phyloP scores from a whole-genome alignment of 164 flowering plant species.

The Buxus sempervirens region DNA sequence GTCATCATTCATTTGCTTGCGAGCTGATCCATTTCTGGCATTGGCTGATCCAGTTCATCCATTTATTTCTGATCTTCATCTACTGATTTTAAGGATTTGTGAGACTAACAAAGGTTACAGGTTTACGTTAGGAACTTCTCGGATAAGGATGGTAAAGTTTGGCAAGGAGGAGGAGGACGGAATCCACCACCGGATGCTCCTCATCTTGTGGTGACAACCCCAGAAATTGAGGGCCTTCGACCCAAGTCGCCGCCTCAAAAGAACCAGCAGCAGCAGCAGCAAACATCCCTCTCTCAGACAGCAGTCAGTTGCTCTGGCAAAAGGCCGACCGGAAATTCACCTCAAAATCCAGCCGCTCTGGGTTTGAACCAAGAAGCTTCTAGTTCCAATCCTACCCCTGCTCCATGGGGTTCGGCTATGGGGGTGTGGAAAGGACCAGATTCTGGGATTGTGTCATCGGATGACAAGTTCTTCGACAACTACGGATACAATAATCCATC shows the following conservation, averaged over 20 bases:
- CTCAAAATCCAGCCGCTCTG: constrained; percentile 40
- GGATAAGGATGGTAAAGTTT: constrained; percentile 93
- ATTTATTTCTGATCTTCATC: neutral
- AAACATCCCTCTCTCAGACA: constrained; percentile 54
- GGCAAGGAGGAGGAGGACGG: constrained; percentile 97
- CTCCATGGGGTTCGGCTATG: constrained; percentile 61
- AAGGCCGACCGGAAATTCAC: constrained; percentile 64
- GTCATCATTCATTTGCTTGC: neutral
- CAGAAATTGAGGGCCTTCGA: constrained; percentile 85
- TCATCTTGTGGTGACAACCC: constrained; percentile 88
- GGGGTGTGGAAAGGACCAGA: constrained; percentile 53
- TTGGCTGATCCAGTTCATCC: neutral
- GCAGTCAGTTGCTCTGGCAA: constrained; percentile 47
- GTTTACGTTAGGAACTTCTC: constrained; percentile 67
- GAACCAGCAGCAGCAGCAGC: constrained; percentile 67
- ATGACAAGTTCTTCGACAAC: constrained; percentile 54
- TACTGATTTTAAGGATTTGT: neutral
- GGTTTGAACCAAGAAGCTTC: constrained; percentile 68
- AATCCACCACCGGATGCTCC: constrained; percentile 98
- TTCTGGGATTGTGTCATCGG: constrained; percentile 27
- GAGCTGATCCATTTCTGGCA: neutral
- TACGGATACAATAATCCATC: constrained; percentile 41
- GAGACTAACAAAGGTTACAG: constrained; percentile 30
- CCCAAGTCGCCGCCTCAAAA: constrained; percentile 97
- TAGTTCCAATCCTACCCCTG: constrained; percentile 45